phyloP scores from a whole-genome alignment of 495 filamentous ascomycete genomes.

The Massariosphaeria phaeospora region DNA sequence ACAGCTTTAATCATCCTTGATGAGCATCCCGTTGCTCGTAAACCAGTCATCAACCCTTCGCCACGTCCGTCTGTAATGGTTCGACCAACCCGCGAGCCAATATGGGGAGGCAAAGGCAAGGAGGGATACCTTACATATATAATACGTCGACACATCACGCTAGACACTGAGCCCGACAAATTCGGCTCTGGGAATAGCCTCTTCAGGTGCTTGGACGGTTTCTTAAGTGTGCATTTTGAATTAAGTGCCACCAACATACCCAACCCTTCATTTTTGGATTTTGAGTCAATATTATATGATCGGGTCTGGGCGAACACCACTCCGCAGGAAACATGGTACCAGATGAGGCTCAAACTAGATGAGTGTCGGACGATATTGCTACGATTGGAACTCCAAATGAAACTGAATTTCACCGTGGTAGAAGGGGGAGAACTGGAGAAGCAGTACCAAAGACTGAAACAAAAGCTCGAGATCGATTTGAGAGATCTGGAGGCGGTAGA shows the following conservation, averaged over 20 bases:
- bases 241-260: too few species aligned
- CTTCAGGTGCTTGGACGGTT: too few species aligned
- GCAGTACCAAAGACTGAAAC: neutral
- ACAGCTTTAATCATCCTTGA: neutral
- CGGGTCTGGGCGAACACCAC: neutral
- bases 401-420: neutral
- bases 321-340: neutral
- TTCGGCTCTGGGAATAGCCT: too few species aligned
- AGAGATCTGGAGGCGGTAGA: neutral
- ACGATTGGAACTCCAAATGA: neutral
- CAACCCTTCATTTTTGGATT: too few species aligned
- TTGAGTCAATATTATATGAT: too few species aligned
- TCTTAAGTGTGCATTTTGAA: too few species aligned
- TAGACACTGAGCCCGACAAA: too few species aligned
- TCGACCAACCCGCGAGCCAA: neutral
- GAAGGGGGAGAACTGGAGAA: neutral
- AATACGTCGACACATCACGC: too few species aligned
- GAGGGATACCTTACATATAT: too few species aligned
- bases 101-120: neutral
- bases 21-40: neutral
- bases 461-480: neutral
- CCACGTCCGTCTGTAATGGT: neutral
- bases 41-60: neutral
- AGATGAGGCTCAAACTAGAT: neutral
- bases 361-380: neutral